Conservation (phyloP, 2,329 filamentous ascomycete species). For the Xylaria sp. region DNA sequence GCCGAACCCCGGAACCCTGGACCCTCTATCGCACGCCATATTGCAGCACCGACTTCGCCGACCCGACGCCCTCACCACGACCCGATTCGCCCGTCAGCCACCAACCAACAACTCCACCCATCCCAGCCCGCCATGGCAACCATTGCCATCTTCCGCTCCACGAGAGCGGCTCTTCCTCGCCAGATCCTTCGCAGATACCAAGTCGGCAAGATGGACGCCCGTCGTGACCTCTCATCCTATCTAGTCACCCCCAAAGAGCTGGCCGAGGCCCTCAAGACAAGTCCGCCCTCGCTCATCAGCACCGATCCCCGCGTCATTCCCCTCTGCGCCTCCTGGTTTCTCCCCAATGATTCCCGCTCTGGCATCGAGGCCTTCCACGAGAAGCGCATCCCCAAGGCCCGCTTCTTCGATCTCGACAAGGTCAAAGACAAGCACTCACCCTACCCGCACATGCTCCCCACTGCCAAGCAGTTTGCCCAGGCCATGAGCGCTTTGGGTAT, state of each 20-base stretch:
- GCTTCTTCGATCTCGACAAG: conserved; percentile 96
- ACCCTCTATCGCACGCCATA: conserved; percentile 37
- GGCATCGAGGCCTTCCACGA: conserved; percentile 85
- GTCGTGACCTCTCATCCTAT: conserved; percentile 78
- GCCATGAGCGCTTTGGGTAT: conserved; percentile 93
- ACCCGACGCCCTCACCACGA: conserved; percentile 2
- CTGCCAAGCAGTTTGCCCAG: conserved; percentile 80
- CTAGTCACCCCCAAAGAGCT: conserved; percentile 88
- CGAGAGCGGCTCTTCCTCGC: conserved; percentile 55
- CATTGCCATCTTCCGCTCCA: conserved; percentile 56
- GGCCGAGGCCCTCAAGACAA: conserved; percentile 82
- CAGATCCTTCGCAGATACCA: conserved; percentile 51
- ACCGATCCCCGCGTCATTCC: conserved; percentile 86
- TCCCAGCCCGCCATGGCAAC: conserved; percentile 55
- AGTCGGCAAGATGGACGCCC: conserved; percentile 53
- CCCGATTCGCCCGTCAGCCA: conserved; percentile 29
- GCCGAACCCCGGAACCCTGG: conserved; percentile 37
- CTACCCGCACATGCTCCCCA: conserved; percentile 97
- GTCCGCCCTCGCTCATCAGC: conserved; percentile 81
- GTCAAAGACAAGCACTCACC: conserved; percentile 88
- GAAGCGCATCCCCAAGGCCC: conserved; percentile 85
- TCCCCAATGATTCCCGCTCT: conserved; percentile 88
- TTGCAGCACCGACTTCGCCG: conserved; percentile 28
- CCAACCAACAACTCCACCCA: conserved; percentile 21
- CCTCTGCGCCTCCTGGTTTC: conserved; percentile 94